phyloP scores from a whole-genome alignment of 2,329 filamentous ascomycete genomes.

The Geosmithia flava region DNA sequence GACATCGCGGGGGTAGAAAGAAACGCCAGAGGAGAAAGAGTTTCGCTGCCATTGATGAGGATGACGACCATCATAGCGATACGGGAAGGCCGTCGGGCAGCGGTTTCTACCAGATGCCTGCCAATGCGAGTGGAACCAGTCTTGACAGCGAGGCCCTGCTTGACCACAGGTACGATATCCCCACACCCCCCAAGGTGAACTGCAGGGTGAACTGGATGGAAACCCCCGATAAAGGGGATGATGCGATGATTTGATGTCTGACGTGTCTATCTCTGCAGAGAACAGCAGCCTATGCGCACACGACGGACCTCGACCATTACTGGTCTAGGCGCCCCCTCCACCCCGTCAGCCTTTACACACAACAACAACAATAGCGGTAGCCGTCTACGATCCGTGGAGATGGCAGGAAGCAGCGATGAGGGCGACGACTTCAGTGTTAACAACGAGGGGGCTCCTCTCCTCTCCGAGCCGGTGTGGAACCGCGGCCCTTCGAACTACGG shows the following conservation, averaged over 20 bases:
- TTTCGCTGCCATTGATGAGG: constrained; percentile 56
- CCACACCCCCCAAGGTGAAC: not conserved
- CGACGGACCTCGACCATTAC: constrained; percentile 44
- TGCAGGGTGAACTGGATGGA: not conserved
- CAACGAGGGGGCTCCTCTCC: constrained; percentile 42
- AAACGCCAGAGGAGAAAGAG: constrained; percentile 67
- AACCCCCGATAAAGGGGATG: not conserved
- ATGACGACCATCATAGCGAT: constrained; percentile 25
- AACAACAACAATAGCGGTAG: constrained; percentile 13
- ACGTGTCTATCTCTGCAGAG: constrained; percentile 21
- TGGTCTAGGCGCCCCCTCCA: constrained; percentile 13
- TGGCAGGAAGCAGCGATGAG: constrained; percentile 30
- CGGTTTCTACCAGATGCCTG: constrained; percentile 36
- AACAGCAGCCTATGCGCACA: constrained; percentile 49
- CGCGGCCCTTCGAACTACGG: constrained; percentile 24
- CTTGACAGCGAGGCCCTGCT: constrained; percentile 79
- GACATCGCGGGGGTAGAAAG: constrained; percentile 67
- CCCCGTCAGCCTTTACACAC: constrained; percentile 18
- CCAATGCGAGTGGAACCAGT: constrained; percentile 69
- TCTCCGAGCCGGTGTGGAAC: constrained; percentile 24
- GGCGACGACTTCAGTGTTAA: constrained; percentile 28
- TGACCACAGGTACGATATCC: constrained; percentile 57
- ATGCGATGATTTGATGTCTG: not conserved
- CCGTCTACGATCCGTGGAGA: constrained; percentile 21
- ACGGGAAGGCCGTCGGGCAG: constrained; percentile 15